phyloP scores from a whole-genome alignment of 106 monocot species.

The Acanthochlamys bracteata region DNA sequence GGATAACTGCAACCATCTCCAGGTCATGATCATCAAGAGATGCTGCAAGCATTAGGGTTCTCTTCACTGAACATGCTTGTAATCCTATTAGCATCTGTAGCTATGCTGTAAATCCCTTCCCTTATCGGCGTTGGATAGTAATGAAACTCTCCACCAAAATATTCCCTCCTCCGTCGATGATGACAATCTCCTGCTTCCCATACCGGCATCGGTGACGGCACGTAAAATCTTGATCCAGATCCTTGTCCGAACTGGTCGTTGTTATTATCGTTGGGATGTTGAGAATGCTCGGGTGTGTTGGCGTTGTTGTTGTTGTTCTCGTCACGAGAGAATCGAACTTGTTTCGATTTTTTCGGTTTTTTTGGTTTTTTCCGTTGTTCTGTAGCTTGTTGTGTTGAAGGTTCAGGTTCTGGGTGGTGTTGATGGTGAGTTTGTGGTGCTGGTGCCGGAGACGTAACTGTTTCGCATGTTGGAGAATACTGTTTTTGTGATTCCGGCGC shows the following conservation, averaged over 20 bases:
- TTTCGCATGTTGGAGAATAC: not conserved
- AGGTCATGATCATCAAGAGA: not conserved
- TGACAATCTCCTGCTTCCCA: not conserved
- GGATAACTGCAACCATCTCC: too few species aligned
- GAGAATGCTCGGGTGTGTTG: not conserved
- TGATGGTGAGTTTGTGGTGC: not conserved
- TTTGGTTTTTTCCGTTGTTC: too few species aligned
- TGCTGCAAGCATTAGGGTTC: slow-evolving; percentile 13
- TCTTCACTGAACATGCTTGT: slow-evolving; percentile 9
- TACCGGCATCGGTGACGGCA: not conserved
- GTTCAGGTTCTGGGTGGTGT: not conserved
- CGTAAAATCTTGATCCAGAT: not conserved
- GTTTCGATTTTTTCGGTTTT: not conserved
- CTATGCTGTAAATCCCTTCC: slow-evolving; percentile 10
- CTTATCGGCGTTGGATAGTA: slow-evolving; percentile 10
- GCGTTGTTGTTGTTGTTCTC: not conserved
- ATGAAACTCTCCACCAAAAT: slow-evolving; percentile 7
- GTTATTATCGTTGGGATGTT: not conserved
- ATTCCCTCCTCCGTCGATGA: not conserved
- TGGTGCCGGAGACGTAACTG: not conserved
- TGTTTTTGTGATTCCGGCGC: not conserved
- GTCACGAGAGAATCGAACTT: not conserved
- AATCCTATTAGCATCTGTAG: slow-evolving; percentile 6
- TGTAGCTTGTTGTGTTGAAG: not conserved
- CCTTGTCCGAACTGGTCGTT: not conserved